Base-by-base conservation (phyloP, 768 basidiomycete species). In the Ramaria sp. region DNA sequence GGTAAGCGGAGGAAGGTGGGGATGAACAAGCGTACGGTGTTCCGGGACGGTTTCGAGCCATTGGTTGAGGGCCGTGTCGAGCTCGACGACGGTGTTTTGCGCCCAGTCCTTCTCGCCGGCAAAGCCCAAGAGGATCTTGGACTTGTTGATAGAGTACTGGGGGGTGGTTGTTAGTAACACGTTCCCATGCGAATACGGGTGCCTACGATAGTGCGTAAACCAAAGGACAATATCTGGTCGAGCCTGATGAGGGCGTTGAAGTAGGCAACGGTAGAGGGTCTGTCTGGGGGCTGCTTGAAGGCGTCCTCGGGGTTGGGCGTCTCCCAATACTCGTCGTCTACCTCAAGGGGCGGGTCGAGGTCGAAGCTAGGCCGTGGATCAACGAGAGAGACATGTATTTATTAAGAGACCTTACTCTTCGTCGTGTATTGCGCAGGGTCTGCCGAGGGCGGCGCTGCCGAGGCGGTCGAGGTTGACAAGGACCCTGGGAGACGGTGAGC, bases 251-350 rank as follows among this genome's bases (percentile, higher is more conserved):
- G 72, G 50, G 72, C 73, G 53, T 78, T 78, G 66, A 86, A 84
- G 59, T 74, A 83, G 1, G 80, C 62, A 4, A 86, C 70, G 1
- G 65, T 66, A 1, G 81, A 82, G 0, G 82, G 79, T 63, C 75
- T 79, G 7, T 71, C 75, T 7, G 70, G 63, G 1, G 88, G 88
- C 64, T 89, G 88, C 53, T 78, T 71, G 67, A 86, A 88, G 17
- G 75, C 76, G 41, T 76, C 72, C 1, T 74, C 70, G 0, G 79
- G 79, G 59, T 83, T 82, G 30, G 71, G 69, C 39, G 69, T 70
- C 17, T 81, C 76, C 89, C 88, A 93, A 65, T 82, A 90, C 65
- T 85, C 83, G 61, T 88, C 85, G 61, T 94, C 88, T 13, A 91
- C 84, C 67, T 91, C 88, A 6, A 82, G 69, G 1, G 84, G 83